Base-by-base conservation (phyloP, 768 basidiomycete species). In the Leccinum fibrillosum region DNA sequence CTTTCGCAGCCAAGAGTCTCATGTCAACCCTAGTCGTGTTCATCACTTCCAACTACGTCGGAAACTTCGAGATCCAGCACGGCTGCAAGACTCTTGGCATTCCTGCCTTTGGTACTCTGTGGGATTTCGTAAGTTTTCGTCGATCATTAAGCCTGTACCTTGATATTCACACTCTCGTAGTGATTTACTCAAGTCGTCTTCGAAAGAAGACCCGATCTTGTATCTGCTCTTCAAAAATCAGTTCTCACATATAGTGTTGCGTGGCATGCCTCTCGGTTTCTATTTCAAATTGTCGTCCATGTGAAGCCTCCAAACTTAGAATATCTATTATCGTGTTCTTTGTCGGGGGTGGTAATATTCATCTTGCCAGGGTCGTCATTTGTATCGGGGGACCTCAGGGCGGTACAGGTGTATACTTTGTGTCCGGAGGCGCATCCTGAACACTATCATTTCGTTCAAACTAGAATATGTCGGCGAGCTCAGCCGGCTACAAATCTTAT, bases 1-100 rank as follows among this genome's bases (percentile, higher is more conserved):
- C 55, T 21, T 32, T 21, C 7, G 8, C 13, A n/a, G 37, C 49
- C 15, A 8, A 44, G 26, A 11, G 21, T 13, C 47, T 60, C 21
- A 54, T 7, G 3, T 59, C 42, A 11, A 52, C 25, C 19, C 30
- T 34, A 85, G 85, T 92, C 48, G 85, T 91, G 26, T 89, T 92
- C 72, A 88, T 92, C 71, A 92, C 89, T 8, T 90, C 89, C n/a
- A 92, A 92, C 74, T 86, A 81, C 64, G 79, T 84, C 42, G 89
- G 89, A 28, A 91, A 92, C 71, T 77, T 80, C 13, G 89, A 92
- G 66, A 86, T 92, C 59, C 90, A 89, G 81, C 78, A 87, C 69
- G 89, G 88, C 21, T 90, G 85, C 76, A 89, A 86, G 71, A 79
- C 80, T 62, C 82, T 80, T 52, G 83, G 83, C 25, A 87, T 87